phyloP scores from a whole-genome alignment of 768 basidiomycete species.

The Ramaria sp. region DNA sequence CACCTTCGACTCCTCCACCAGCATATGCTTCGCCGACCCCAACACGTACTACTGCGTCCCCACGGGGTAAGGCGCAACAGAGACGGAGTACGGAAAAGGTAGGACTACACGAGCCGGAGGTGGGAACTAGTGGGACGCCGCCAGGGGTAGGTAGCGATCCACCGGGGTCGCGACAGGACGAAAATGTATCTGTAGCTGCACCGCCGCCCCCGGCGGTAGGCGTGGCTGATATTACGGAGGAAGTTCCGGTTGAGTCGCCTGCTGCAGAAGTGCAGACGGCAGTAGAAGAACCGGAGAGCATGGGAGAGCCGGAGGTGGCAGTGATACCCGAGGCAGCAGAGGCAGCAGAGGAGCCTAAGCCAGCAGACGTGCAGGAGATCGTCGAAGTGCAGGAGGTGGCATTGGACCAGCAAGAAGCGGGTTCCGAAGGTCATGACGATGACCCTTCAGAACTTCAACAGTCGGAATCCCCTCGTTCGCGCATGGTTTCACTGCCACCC shows the following conservation, averaged over 20 bases:
- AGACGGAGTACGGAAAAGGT: not conserved
- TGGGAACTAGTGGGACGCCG: not conserved
- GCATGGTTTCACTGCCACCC: slow-evolving; percentile 23
- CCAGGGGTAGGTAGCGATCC: not conserved
- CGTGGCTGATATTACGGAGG: too few relatives aligned
- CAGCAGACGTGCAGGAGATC: too few relatives aligned
- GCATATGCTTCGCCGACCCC: slow-evolving; percentile 4
- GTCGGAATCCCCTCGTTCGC: not conserved
- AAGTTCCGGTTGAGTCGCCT: too few relatives aligned
- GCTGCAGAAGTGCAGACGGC: too few relatives aligned
- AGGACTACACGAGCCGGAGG: not conserved
- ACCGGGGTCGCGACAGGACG: not conserved
- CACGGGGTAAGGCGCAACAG: not conserved
- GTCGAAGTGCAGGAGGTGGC: not conserved
- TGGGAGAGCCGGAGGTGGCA: too few relatives aligned
- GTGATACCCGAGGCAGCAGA: too few relatives aligned
- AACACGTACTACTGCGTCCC: not conserved
- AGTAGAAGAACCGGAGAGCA: too few relatives aligned
- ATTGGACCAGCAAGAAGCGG: not conserved
- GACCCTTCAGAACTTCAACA: not conserved
- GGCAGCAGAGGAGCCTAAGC: too few relatives aligned
- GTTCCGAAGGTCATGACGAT: not conserved
- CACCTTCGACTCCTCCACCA: not conserved
- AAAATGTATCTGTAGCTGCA: too few relatives aligned
- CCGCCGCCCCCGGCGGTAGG: not conserved